phyloP scores from a whole-genome alignment of 2,329 filamentous ascomycete genomes.

The Penicillium digitatum region DNA sequence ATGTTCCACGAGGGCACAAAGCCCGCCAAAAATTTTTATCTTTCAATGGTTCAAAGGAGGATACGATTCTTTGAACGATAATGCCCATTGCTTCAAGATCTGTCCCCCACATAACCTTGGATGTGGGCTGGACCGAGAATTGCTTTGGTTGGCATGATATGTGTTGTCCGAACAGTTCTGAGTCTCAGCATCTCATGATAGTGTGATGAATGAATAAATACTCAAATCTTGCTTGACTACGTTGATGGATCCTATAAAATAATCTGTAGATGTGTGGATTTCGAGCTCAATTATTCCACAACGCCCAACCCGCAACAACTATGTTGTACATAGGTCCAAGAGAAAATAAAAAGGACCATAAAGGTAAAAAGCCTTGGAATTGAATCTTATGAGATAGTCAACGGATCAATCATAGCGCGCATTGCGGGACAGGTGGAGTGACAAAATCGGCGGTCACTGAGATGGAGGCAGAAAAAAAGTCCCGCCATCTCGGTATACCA shows the following conservation, averaged over 20 bases:
- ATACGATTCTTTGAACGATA: slow-evolving; percentile 27
- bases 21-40: slow-evolving; percentile 22
- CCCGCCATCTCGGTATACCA: slow-evolving; percentile 6
- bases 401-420: background rate
- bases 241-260: background rate
- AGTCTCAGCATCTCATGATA: slow-evolving; percentile 38
- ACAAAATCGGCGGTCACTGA: slow-evolving; percentile 20
- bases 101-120: slow-evolving; percentile 30
- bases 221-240: slow-evolving; percentile 12
- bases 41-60: slow-evolving; percentile 29
- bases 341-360: background rate
- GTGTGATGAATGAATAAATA: slow-evolving; percentile 38
- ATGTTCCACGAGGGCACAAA: slow-evolving; percentile 27
- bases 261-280: background rate
- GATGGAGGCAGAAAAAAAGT: slow-evolving; percentile 22
- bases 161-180: slow-evolving; percentile 34
- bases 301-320: background rate
- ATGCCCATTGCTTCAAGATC: slow-evolving; percentile 22
- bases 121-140: slow-evolving; percentile 35
- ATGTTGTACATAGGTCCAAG: background rate
- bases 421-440: slow-evolving; percentile 6
- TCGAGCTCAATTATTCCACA: background rate
- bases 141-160: slow-evolving; percentile 36
- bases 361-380: background rate
- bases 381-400: background rate